These are phyloP conservation scores for Neolentinus lepideus DNA, from an alignment of 1,284 basidiomycete species.

Conservation along the genomic window DNA sequence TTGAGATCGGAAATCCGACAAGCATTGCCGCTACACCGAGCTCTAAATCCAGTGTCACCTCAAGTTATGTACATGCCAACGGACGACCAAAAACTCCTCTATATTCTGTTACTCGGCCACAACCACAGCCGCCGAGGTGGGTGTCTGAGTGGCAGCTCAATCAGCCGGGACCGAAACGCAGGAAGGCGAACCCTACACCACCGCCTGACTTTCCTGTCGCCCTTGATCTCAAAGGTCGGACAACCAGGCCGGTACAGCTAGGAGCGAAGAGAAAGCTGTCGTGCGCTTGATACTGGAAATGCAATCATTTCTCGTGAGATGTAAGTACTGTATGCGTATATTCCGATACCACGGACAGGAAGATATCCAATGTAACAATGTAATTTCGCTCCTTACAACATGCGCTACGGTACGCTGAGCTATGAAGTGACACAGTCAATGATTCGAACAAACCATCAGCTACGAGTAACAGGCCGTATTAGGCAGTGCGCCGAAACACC, in stretches of 20 bases:
- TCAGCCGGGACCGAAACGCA: not conserved
- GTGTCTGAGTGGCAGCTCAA: not conserved
- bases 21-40: too few species aligned
- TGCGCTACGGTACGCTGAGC: too few species aligned
- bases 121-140: not conserved
- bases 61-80: too few species aligned
- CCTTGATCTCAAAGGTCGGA: not conserved
- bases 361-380: not conserved
- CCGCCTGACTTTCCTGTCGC: not conserved
- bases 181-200: not conserved
- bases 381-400: not conserved
- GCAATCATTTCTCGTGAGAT: not conserved
- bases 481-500: not conserved
- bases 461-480: not conserved
- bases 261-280: not conserved
- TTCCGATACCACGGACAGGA: not conserved
- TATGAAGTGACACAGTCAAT: too few species aligned
- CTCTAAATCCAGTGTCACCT: too few species aligned
- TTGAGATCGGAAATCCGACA: too few species aligned
- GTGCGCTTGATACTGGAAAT: not conserved
- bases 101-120: not conserved
- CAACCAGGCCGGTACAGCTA: not conserved
- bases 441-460: too few species aligned
- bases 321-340: not conserved
- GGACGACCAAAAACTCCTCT: not conserved